Evolutionary conservation across 495 filamentous ascomycete species (phyloP), one percentile per base, ranked within the genome.

Genomic region (Penicillium waksmanii): DNA sequence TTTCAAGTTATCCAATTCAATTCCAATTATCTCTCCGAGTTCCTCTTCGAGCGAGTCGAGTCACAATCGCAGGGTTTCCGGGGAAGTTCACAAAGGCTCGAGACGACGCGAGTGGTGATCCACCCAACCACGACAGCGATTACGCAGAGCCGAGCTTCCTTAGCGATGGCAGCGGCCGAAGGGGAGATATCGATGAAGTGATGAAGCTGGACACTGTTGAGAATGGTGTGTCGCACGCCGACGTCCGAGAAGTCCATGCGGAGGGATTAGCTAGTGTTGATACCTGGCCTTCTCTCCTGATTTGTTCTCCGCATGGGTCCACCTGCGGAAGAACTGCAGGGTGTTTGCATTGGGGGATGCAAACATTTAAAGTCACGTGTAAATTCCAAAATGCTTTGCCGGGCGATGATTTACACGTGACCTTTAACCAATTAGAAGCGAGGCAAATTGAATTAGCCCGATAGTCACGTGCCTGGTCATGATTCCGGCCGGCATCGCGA

Each of bases 221-320:
- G 75, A 58, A 76, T 70, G 51, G 74, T 73, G 65, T 83, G 81
- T 59, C 78, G 76, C 42, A 84, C 73, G 61, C 73, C 80, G 56
- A 82, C 73, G 71, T 84, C 80, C 57, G 81, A 65, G 57, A 75
- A 71, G 65, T 82, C 79, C 81, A 82, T 78, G 60, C 61, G 59
- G 66, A 46, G 55, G 62, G 57, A 44, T 53, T 49, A 31, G 44
- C 44, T 51, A 53, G 44, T 52, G 55, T 66, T 63, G 64, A 66
- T 61, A 66, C 62, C 63, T 66, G 66, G 54, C 63, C 68, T 68
- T 61, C 66, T 61, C 66, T 65, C 60, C 65, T 66, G 64, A 66
- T 65, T 66, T 56, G 63, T 57, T 61, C 66, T 69, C 69, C 64
- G 56, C 57, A 63, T 38, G 4, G 15, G 46, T 11, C 12, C 62